A percentile compares a stretch with the other conserved stretches of the same genome.
Evolutionary conservation across 1,284 basidiomycete genomes (phyloP).

Genomic region (Ceratobasidium sp.): DNA sequence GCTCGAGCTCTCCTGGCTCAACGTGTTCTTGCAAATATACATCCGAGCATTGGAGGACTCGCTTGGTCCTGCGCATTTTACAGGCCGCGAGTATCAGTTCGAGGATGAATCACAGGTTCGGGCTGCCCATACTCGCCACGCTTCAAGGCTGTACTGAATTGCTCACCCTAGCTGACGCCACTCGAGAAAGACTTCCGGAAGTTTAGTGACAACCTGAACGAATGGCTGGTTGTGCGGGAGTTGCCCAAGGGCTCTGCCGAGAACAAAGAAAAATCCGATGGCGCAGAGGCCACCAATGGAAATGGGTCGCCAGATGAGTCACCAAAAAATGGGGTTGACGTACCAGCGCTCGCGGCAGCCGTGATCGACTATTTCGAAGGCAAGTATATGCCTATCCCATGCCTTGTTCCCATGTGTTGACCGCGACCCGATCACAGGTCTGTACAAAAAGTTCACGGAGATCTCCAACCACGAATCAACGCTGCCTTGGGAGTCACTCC

Average conservation of each 20-base stretch:
- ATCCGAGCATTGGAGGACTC: slow-evolving; percentile 66
- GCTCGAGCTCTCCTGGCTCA: slow-evolving; percentile 72
- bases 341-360: slow-evolving; percentile 64
- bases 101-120: slow-evolving; percentile 59
- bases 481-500: slow-evolving; percentile 67
- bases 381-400: slow-evolving; percentile 52
- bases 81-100: slow-evolving; percentile 63
- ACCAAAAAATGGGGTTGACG: slow-evolving; percentile 51
- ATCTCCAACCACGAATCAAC: slow-evolving; percentile 46
- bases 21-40: slow-evolving; percentile 75
- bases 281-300: slow-evolving; percentile 67
- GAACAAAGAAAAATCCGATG: slow-evolving; percentile 59
- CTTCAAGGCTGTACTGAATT: slow-evolving; percentile 58
- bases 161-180: slow-evolving; percentile 24
- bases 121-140: slow-evolving; percentile 10
- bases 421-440: slow-evolving; percentile 30
- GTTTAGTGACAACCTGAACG: slow-evolving; percentile 49
- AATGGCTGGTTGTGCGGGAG: slow-evolving; percentile 46
- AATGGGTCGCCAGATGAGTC: slow-evolving; percentile 54
- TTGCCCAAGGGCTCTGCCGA: slow-evolving; percentile 45
- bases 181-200: slow-evolving; percentile 47
- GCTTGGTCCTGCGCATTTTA: slow-evolving; percentile 77
- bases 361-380: slow-evolving; percentile 71
- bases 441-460: slow-evolving; percentile 46
- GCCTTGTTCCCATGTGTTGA: slow-evolving; percentile 20